phyloP scores from a whole-genome alignment of 148 eudicot genomes.

The Salicornia ramosissima region DNA sequence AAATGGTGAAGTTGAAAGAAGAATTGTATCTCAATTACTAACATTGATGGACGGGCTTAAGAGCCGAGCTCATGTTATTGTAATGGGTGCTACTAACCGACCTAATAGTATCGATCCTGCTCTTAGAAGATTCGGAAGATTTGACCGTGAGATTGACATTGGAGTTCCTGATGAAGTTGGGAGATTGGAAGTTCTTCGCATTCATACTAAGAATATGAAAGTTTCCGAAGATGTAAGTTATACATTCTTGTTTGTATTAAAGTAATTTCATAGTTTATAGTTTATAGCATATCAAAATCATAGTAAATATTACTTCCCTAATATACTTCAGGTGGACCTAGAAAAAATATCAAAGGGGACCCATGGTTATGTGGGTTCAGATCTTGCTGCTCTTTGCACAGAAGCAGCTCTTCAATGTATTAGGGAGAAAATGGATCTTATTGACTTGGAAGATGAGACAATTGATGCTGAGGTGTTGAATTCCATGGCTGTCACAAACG shows the following conservation, averaged over 20 bases:
- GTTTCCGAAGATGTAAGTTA: conserved; percentile 55
- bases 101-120: conserved; percentile 85
- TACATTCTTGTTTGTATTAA: background rate
- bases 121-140: conserved; percentile 68
- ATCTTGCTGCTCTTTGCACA: conserved; percentile 73
- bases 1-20: conserved; percentile 75
- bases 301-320: background rate
- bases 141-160: conserved; percentile 75
- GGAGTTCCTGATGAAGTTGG: conserved; percentile 81
- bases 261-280: too few species aligned
- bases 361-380: conserved; percentile 78
- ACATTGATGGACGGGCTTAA: conserved; percentile 80
- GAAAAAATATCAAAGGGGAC: conserved; percentile 67
- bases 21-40: conserved; percentile 68
- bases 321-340: conserved; percentile 48
- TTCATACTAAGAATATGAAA: conserved; percentile 77
- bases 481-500: conserved; percentile 69
- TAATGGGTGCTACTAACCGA: conserved; percentile 75
- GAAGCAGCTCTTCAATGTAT: conserved; percentile 79
- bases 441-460: conserved; percentile 66
- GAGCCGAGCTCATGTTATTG: conserved; percentile 71
- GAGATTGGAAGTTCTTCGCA: conserved; percentile 70
- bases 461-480: conserved; percentile 75
- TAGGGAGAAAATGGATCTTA: conserved; percentile 83
- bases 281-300: too few species aligned